Evolutionary conservation across 148 eudicot genomes (phyloP), one percentile per base, ranked within the genome.

Genomic region (Mesembryanthemum crystallinum): DNA sequence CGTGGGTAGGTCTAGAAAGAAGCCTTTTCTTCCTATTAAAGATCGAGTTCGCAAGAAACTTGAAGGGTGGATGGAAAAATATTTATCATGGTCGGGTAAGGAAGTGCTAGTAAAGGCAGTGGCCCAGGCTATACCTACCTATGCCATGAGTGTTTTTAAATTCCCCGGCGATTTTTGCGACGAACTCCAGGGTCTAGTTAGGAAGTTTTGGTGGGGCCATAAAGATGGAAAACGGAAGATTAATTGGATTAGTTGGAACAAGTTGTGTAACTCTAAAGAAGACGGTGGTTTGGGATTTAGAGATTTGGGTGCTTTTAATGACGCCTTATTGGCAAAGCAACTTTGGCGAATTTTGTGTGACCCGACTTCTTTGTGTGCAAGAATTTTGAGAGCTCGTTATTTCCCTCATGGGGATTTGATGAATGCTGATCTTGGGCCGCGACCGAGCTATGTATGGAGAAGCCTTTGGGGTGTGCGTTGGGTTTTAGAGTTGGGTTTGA

Each of bases 61-160:
- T 23, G 30, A 9, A n/a, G n/a, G n/a, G 24, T 68, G 71, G 71
- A 25, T 25, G 30, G 52, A 23, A 9, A 68, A 43, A 5, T 4
- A 18, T 0, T 5, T 54, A 0, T 71, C 74, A 1, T 57, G 64
- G 74, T 3, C 62, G 29, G 63, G 74, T 2, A 29, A 10, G 25
- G 43, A 71, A 8, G 45, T 52, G 27, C 29, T 71, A 0, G 29
- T 71, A 52, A 71, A 71, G 63, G 63, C 42, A 0, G 63, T 54
- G 7, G 62, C 64, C 63, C 74, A 71, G 7, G 74, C 72, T 4
- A 68, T 68, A 12, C 54, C 72, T 23, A 39, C 28, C 18, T 68
- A 39, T 20, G 45, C 70, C 4, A 71, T 71, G 60, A 17, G 60
- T 25, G 39, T 71, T 1, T 71, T 71, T 18, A 70, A 52, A 9